Conservation (phyloP, 768 basidiomycete genomes). For the Wakefieldia striispora region DNA sequence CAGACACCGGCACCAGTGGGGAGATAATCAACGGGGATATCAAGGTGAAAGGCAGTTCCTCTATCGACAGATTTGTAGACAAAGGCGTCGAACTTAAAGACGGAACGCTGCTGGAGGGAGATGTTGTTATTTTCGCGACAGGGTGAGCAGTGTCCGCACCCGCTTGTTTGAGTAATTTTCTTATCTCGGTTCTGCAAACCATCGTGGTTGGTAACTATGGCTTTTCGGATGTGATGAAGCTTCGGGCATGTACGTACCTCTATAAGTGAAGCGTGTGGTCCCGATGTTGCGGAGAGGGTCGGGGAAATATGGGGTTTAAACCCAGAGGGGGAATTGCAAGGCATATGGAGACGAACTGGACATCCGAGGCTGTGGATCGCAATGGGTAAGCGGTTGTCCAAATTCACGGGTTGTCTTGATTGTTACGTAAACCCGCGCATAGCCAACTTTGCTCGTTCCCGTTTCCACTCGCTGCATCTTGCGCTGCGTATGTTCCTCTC, state of each 20-base stretch:
- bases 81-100: constrained; percentile 28
- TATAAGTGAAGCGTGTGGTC: constrained; percentile 45
- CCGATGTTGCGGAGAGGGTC: constrained; percentile 43
- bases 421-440: not conserved
- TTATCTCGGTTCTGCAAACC: not conserved
- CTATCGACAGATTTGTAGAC: constrained; percentile 26
- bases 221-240: no score
- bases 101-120: constrained; percentile 24
- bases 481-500: constrained; percentile 24
- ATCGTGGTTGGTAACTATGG: not conserved
- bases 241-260: constrained; percentile 45
- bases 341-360: constrained; percentile 33
- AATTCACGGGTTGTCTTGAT: not conserved
- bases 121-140: constrained; percentile 34
- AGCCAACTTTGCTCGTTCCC: constrained; percentile 24
- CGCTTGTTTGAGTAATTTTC: no score
- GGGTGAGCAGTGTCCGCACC: constrained; percentile 20
- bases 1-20: constrained; percentile 41
- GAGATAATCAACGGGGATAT: constrained; percentile 49
- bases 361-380: constrained; percentile 37
- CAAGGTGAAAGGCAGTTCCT: constrained; percentile 44
- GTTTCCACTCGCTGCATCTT: constrained; percentile 29
- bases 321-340: constrained; percentile 59
- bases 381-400: constrained; percentile 16
- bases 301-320: constrained; percentile 60